A percentile compares a stretch with the other conserved stretches of the same genome.
Evolutionary conservation across 495 filamentous ascomycete species (phyloP).

Genomic region (Neurospora tetraspora): DNA sequence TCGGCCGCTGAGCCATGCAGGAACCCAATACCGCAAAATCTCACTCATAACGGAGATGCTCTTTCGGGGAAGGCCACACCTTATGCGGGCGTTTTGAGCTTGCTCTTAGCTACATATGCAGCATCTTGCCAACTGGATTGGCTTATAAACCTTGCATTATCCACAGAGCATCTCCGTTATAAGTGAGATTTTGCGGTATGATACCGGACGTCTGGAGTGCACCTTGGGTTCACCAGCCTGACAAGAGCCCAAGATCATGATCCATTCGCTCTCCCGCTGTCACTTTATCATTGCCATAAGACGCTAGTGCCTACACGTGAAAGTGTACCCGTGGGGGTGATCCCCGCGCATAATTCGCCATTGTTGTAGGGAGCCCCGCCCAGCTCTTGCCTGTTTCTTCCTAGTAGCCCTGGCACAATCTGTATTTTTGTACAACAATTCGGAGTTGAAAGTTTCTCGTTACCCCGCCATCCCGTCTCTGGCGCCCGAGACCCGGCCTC

Average conservation of each 20-base stretch:
- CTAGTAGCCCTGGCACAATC: not conserved
- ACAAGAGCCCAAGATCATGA: not conserved
- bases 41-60: too few relatives aligned
- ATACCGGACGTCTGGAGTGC: not conserved
- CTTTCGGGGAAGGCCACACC: too few relatives aligned
- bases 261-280: not conserved
- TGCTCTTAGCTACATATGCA: too few relatives aligned
- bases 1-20: not conserved
- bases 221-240: not conserved
- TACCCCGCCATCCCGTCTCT: slow-evolving; percentile 11
- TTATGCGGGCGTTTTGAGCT: too few relatives aligned
- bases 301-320: not conserved
- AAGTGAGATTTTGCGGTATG: too few relatives aligned
- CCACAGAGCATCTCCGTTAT: too few relatives aligned
- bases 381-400: not conserved
- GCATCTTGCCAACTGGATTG: too few relatives aligned
- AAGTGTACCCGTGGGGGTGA: not conserved
- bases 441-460: slow-evolving; percentile 2
- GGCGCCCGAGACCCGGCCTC: slow-evolving; percentile 20
- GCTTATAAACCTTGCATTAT: too few relatives aligned
- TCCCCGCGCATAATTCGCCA: not conserved
- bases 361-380: not conserved
- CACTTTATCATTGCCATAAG: not conserved
- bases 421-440: slow-evolving; percentile 10
- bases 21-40: too few relatives aligned